Evolutionary conservation across 2,329 filamentous ascomycete species (phyloP).

Genomic region (Botryotinia calthae): DNA sequence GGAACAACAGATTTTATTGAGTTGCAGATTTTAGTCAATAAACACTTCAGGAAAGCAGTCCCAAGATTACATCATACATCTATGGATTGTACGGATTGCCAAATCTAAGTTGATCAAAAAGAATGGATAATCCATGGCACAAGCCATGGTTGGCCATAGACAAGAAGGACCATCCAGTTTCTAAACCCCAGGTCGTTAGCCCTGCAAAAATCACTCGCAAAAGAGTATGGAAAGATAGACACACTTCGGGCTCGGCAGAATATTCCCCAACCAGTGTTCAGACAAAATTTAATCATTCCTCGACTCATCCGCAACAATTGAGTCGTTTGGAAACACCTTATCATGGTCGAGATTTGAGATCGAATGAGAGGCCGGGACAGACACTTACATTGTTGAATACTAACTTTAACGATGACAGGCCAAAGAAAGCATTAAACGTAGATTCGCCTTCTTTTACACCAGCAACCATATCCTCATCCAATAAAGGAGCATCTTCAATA

Average conservation of each 20-base stretch:
- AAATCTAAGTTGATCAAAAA: background rate
- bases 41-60: background rate
- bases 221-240: background rate
- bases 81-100: background rate
- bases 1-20: background rate
- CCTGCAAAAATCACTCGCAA: background rate
- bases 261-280: background rate
- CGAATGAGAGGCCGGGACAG: background rate
- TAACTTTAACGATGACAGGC: slow-evolving; percentile 37
- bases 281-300: background rate
- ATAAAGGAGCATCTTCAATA: slow-evolving; percentile 69
- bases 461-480: slow-evolving; percentile 47
- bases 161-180: too few species aligned
- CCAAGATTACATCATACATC: background rate
- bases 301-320: background rate
- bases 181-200: background rate
- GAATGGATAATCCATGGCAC: background rate
- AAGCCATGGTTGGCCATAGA: background rate
- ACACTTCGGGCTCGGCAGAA: background rate
- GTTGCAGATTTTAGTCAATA: background rate
- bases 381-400: background rate
- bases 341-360: background rate
- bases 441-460: slow-evolving; percentile 96
- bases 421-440: slow-evolving; percentile 83
- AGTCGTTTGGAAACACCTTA: background rate